Evolutionary conservation across 768 basidiomycete species (phyloP).

Genomic region (Phylloporus sp.): DNA sequence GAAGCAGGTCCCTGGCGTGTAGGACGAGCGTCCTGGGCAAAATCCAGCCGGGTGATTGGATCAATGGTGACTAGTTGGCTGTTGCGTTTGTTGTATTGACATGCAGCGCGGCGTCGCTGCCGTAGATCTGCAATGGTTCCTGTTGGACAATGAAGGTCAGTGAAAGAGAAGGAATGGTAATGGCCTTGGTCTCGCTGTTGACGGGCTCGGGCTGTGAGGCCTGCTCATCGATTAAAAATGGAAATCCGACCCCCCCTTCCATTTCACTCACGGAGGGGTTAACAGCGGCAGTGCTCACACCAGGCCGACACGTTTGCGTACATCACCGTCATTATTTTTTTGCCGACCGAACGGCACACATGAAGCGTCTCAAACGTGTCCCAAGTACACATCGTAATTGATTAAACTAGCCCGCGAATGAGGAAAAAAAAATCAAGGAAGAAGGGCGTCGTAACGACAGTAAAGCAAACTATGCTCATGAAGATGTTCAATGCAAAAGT

Average conservation of each 20-base stretch:
- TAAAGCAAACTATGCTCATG: slow-evolving; percentile 18
- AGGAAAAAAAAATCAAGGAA: slow-evolving; percentile 7
- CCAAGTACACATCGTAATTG: slow-evolving; percentile 11
- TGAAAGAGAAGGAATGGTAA: slow-evolving; percentile 14
- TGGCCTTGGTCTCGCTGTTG: slow-evolving; percentile 24
- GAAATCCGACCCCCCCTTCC: slow-evolving; percentile 27
- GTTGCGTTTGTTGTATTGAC: slow-evolving; percentile 19
- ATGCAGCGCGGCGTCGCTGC: slow-evolving; percentile 26
- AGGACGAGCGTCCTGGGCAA: slow-evolving; percentile 51
- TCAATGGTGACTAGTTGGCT: slow-evolving; percentile 53
- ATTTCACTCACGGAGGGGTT: slow-evolving; percentile 17
- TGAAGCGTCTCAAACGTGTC: background rate
- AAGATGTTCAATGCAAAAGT: slow-evolving; percentile 28
- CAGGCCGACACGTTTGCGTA: slow-evolving; percentile 16
- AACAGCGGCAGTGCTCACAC: background rate
- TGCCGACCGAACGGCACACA: background rate
- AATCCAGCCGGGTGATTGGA: slow-evolving; percentile 53
- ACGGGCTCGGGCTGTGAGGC: slow-evolving; percentile 20
- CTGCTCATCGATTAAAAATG: slow-evolving; percentile 19
- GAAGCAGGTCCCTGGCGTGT: slow-evolving; percentile 38
- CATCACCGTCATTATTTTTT: slow-evolving; percentile 3
- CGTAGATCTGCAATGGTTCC: slow-evolving; percentile 17
- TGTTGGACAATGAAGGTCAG: slow-evolving; percentile 18
- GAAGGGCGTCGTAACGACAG: slow-evolving; percentile 14
- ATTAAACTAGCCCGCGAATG: slow-evolving; percentile 14